Percentiles rank a stretch among this genome's conserved stretches.
Conservation (phyloP, 2,329 filamentous ascomycete genomes). For the Chaetomiaceae sp. region DNA sequence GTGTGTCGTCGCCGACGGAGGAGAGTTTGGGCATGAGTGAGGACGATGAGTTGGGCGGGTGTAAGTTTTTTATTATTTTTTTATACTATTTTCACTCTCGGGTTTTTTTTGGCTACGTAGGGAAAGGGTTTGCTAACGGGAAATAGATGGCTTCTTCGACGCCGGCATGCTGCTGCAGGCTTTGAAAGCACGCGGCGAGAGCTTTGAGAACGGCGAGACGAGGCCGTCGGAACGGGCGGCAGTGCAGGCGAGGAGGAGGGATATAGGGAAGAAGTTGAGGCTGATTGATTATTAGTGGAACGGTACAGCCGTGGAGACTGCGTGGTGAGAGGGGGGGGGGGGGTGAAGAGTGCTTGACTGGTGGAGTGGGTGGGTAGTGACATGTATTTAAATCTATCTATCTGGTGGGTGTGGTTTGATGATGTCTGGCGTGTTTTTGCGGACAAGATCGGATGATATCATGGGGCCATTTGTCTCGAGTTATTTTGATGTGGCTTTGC, state of each 20-base stretch:
- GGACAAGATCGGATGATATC: too few relatives aligned
- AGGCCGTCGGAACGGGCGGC: conserved; percentile 57
- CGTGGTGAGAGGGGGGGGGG: too few relatives aligned
- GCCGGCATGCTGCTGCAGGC: conserved; percentile 91
- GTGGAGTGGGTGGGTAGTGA: too few relatives aligned
- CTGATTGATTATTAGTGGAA: conserved; percentile 64
- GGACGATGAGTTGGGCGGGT: conserved; percentile 86
- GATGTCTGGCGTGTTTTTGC: too few relatives aligned
- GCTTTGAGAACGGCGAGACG: conserved; percentile 46
- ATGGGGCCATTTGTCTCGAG: too few relatives aligned
- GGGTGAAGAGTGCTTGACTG: too few relatives aligned
- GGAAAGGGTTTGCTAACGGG: neutral
- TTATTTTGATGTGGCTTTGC: too few relatives aligned
- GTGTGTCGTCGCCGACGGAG: conserved; percentile 59
- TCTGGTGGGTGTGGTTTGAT: too few relatives aligned
- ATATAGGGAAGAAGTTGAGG: conserved; percentile 70
- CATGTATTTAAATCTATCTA: too few relatives aligned
- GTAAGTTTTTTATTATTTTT: conserved; percentile 56
- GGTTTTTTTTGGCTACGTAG: neutral
- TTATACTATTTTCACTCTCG: too few relatives aligned
- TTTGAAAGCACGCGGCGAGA: conserved; percentile 66
- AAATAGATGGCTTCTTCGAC: conserved; percentile 90
- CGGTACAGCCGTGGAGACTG: too few relatives aligned
- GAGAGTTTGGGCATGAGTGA: conserved; percentile 72
- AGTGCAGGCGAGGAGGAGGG: conserved; percentile 55